phyloP scores from a whole-genome alignment of 768 basidiomycete species.

The Boletellus sp. region DNA sequence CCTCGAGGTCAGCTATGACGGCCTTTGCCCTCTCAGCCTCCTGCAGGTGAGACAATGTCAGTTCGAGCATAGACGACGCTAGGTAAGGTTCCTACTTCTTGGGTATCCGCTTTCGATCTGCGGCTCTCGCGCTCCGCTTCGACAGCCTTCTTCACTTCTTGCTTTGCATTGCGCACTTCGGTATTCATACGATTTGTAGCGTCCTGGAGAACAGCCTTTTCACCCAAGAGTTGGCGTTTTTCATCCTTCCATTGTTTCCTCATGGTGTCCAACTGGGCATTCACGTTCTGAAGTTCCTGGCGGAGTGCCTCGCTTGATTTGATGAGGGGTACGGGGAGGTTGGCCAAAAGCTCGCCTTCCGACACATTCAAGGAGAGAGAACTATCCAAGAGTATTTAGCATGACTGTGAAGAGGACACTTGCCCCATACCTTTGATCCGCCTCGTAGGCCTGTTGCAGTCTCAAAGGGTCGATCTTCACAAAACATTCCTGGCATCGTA shows the following conservation, averaged over 20 bases:
- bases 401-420: not conserved
- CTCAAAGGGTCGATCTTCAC: slow-evolving; percentile 54
- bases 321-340: slow-evolving; percentile 67
- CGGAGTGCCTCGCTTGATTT: slow-evolving; percentile 63
- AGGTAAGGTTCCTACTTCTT: slow-evolving; percentile 43
- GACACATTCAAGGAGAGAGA: slow-evolving; percentile 47
- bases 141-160: slow-evolving; percentile 50
- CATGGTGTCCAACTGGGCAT: slow-evolving; percentile 58
- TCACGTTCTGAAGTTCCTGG: slow-evolving; percentile 57
- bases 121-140: slow-evolving; percentile 52
- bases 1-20: slow-evolving; percentile 66
- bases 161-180: slow-evolving; percentile 56
- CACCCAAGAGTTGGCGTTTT: slow-evolving; percentile 55
- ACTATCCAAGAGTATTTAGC: slow-evolving; percentile 33
- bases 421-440: slow-evolving; percentile 58
- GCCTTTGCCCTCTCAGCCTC: slow-evolving; percentile 67
- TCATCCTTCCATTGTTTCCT: slow-evolving; percentile 71
- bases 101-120: slow-evolving; percentile 45
- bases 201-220: slow-evolving; percentile 72
- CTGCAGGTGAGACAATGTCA: slow-evolving; percentile 33
- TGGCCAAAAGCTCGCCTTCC: slow-evolving; percentile 42
- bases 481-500: slow-evolving; percentile 67
- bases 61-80: not conserved
- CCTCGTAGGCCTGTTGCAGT: slow-evolving; percentile 37
- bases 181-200: slow-evolving; percentile 61